Conservation (phyloP, 2,329 filamentous ascomycete species). For the Aspergillus latus region DNA sequence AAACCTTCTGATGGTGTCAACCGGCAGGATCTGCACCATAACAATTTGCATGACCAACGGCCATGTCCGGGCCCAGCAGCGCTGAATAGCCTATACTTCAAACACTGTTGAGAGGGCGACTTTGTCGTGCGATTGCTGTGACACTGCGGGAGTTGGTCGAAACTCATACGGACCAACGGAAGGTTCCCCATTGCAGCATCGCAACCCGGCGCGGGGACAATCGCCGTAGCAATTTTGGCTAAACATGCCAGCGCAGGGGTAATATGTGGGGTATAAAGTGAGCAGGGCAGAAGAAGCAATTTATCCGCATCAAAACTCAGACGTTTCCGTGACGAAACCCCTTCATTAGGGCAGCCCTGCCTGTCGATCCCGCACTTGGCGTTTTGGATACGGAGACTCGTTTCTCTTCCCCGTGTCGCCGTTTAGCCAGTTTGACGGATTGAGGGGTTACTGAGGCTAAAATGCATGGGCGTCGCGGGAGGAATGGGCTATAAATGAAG, state of each 20-base stretch:
- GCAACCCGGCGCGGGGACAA: neutral
- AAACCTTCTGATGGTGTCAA: too few relatives aligned
- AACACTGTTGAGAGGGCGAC: too few relatives aligned
- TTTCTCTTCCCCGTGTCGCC: neutral
- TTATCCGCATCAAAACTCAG: neutral
- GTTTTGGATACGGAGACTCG: slow-evolving; percentile 1
- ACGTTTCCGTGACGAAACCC: neutral
- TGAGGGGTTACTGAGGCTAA: neutral
- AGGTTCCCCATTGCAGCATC: neutral
- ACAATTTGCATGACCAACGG: too few relatives aligned
- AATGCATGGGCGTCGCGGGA: neutral
- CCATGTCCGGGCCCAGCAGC: too few relatives aligned
- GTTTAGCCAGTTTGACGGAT: slow-evolving; percentile 1
- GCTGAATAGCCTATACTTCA: too few relatives aligned
- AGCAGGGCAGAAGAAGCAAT: neutral
- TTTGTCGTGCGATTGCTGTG: too few relatives aligned
- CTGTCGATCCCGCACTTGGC: neutral
- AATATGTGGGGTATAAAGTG: neutral
- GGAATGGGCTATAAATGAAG: neutral
- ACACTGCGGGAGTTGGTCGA: neutral
- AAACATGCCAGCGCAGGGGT: neutral
- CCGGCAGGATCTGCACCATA: too few relatives aligned
- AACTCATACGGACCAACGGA: neutral
- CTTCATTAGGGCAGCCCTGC: slow-evolving; percentile 1
- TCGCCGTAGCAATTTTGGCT: slow-evolving; percentile 2